Percentiles rank a stretch among this genome's conserved stretches.
phyloP scores from a whole-genome alignment of 1,284 basidiomycete species.

The Gomphus bonarii region DNA sequence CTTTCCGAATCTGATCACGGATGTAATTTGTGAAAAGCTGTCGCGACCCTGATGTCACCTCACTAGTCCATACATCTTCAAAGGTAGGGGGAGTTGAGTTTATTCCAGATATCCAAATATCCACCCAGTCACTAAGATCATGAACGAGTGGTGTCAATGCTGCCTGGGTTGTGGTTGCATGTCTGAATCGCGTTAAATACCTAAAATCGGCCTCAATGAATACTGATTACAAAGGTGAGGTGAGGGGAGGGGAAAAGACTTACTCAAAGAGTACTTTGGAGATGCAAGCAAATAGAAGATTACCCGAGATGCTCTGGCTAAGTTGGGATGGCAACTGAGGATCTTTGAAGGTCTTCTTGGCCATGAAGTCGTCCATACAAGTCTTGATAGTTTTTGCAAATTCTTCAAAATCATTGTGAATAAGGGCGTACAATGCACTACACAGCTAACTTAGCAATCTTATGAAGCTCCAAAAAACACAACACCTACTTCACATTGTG shows the following conservation, averaged over 20 bases:
- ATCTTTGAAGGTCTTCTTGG: constrained; percentile 29
- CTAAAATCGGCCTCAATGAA: constrained; percentile 22
- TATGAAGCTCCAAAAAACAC: neutral
- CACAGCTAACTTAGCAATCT: neutral
- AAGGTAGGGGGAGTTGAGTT: constrained; percentile 23
- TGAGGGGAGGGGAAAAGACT: constrained; percentile 14
- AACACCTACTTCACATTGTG: constrained; percentile 42
- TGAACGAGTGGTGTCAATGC: constrained; percentile 30
- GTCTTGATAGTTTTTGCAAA: constrained; percentile 31
- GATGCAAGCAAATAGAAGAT: constrained; percentile 38
- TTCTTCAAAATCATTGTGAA: constrained; percentile 42
- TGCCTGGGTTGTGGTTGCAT: constrained; percentile 36
- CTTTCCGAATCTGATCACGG: constrained; percentile 2
- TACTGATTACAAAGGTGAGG: neutral
- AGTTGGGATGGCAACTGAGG: constrained; percentile 6
- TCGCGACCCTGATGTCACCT: constrained; percentile 1
- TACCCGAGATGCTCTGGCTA: constrained; percentile 22
- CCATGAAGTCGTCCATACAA: constrained; percentile 34
- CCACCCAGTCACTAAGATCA: constrained; percentile 34
- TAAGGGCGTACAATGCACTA: constrained; percentile 42
- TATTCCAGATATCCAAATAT: constrained; percentile 35
- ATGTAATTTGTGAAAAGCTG: constrained; percentile 11
- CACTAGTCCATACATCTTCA: constrained; percentile 12
- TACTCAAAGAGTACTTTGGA: constrained; percentile 44
- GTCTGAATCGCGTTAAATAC: constrained; percentile 51